phyloP scores from a whole-genome alignment of 495 filamentous ascomycete genomes.

The Aspergillus diversus region DNA sequence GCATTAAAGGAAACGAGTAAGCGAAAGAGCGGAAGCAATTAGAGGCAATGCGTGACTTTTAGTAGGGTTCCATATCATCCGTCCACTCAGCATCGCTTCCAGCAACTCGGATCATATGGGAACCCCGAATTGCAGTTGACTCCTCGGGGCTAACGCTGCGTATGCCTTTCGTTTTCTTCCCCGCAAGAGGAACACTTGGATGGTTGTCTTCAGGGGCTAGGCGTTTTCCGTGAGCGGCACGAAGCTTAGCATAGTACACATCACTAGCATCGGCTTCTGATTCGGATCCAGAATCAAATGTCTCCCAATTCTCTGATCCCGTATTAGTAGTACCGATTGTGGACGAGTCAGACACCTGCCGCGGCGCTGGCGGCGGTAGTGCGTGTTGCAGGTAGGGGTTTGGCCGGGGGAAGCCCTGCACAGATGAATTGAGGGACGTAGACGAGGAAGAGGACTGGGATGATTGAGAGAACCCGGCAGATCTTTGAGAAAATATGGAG shows the following conservation, averaged over 20 bases:
- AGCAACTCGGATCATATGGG: constrained; percentile 44
- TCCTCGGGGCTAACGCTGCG: constrained; percentile 51
- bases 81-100: constrained; percentile 56
- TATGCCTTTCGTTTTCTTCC: constrained; percentile 59
- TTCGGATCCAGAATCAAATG: constrained; percentile 77
- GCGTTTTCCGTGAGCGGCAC: constrained; percentile 66
- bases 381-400: constrained; percentile 49
- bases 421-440: constrained; percentile 42
- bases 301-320: constrained; percentile 95
- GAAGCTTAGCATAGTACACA: constrained; percentile 75
- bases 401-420: constrained; percentile 40
- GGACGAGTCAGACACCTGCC: constrained; percentile 75
- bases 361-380: constrained; percentile 53
- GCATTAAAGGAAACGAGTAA: constrained; percentile 16
- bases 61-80: constrained; percentile 53
- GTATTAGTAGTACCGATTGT: constrained; percentile 65
- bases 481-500: constrained; percentile 50
- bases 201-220: constrained; percentile 64
- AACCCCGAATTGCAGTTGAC: constrained; percentile 35
- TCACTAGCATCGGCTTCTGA: constrained; percentile 75
- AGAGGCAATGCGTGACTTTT: constrained; percentile 20
- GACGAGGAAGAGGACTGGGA: constrained; percentile 45
- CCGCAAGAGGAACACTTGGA: constrained; percentile 48
- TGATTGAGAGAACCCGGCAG: constrained; percentile 45
- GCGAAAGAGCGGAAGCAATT: constrained; percentile 8